Evolutionary conservation across 495 filamentous ascomycete species (phyloP).

Genomic region (Peziza echinospora): DNA sequence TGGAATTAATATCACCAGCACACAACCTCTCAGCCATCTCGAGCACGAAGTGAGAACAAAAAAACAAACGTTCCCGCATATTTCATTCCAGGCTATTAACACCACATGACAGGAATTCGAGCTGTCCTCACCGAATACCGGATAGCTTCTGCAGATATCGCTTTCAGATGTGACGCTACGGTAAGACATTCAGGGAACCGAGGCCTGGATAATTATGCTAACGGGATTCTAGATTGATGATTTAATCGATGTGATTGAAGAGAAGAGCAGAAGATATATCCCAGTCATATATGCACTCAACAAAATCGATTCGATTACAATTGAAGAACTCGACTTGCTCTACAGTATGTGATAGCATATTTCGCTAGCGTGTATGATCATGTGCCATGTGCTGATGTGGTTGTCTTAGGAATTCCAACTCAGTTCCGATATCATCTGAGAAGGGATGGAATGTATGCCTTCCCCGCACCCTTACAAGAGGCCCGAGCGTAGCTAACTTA

Average conservation of each 20-base stretch:
- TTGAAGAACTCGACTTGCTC: constrained; percentile 86
- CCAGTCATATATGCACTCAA: constrained; percentile 96
- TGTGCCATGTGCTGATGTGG: too few relatives aligned
- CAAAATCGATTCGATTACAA: constrained; percentile 95
- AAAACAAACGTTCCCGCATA: too few relatives aligned
- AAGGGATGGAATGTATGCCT: constrained; percentile 60
- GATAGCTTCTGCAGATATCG: constrained; percentile 91
- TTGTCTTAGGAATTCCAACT: constrained; percentile 63
- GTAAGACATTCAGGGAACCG: too few relatives aligned
- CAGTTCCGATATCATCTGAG: constrained; percentile 88
- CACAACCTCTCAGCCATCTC: constrained; percentile 75
- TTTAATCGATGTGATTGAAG: constrained; percentile 86
- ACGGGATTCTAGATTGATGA: constrained; percentile 37
- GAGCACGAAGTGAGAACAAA: constrained; percentile 68
- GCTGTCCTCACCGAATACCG: constrained; percentile 94
- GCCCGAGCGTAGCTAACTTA: too few relatives aligned
- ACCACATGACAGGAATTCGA: constrained; percentile 52
- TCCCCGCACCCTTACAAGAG: too few relatives aligned
- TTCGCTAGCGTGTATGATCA: too few relatives aligned
- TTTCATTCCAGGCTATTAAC: too few relatives aligned
- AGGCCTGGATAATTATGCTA: background rate
- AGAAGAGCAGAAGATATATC: constrained; percentile 87
- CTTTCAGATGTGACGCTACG: constrained; percentile 88
- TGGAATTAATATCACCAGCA: constrained; percentile 82
- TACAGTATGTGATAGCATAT: constrained; percentile 50